A percentile compares a stretch with the other conserved stretches of the same genome.
Evolutionary conservation across 257 asterid species (phyloP).

Genomic region (Nicotiana obtusifolia): DNA sequence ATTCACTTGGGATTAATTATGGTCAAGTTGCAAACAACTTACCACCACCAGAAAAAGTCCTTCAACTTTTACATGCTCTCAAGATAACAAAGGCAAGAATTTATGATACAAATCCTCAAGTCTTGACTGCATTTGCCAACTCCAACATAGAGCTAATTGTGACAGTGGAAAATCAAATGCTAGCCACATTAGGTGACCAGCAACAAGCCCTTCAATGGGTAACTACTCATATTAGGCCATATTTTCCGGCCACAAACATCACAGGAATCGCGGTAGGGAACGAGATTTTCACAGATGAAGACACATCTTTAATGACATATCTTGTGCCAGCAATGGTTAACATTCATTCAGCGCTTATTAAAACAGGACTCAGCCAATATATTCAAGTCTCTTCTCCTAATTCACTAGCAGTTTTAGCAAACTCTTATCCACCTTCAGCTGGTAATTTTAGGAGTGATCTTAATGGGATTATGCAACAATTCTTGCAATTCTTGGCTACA

Average conservation of each 20-base stretch:
- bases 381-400: constrained; percentile 71
- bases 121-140: constrained; percentile 60
- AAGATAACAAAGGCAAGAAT: constrained; percentile 63
- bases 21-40: constrained; percentile 82
- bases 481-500: constrained; percentile 44
- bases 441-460: constrained; percentile 56
- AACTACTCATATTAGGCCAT: constrained; percentile 44
- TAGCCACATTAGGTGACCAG: constrained; percentile 43
- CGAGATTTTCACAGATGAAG: constrained; percentile 67
- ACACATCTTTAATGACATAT: constrained; percentile 39
- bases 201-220: constrained; percentile 75
- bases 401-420: constrained; percentile 53
- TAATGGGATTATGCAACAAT: constrained; percentile 46
- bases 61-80: constrained; percentile 53
- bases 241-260: constrained; percentile 61
- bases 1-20: constrained; percentile 73
- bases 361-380: constrained; percentile 39
- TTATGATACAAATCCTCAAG: constrained; percentile 74
- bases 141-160: constrained; percentile 64
- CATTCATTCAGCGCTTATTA: constrained; percentile 59
- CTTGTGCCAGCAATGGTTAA: constrained; percentile 73
- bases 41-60: constrained; percentile 61
- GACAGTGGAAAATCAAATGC: constrained; percentile 57
- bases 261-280: constrained; percentile 88
- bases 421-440: constrained; percentile 85